These are phyloP conservation scores for Aaosphaeria pasadenensis DNA, from an alignment of 2,329 filamentous ascomycete genomes.

Conservation along the genomic window DNA sequence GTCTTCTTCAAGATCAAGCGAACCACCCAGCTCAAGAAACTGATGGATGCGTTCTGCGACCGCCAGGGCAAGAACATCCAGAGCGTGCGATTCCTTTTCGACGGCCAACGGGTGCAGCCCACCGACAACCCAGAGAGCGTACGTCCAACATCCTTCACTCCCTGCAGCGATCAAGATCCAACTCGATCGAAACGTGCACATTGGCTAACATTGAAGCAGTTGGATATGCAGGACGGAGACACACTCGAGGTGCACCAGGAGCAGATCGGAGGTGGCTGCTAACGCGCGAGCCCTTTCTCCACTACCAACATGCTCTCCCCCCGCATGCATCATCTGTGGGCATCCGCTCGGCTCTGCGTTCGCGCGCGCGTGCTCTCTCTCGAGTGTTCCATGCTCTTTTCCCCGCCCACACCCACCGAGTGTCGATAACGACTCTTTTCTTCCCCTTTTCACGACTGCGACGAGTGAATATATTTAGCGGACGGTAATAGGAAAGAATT, in stretches of 20 bases:
- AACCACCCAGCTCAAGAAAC: slow-evolving; percentile 90
- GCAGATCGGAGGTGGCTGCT: slow-evolving; percentile 75
- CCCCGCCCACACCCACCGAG: too few relatives aligned
- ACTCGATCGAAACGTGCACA: neutral
- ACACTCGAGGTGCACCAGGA: slow-evolving; percentile 97
- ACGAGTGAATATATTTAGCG: too few relatives aligned
- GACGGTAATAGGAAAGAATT: too few relatives aligned
- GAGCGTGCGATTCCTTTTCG: slow-evolving; percentile 92
- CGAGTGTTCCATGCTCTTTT: too few relatives aligned
- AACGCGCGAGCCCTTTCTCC: slow-evolving; percentile 1
- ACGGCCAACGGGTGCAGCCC: slow-evolving; percentile 87
- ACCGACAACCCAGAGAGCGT: slow-evolving; percentile 90
- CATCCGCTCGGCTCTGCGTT: too few relatives aligned
- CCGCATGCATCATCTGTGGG: too few relatives aligned
- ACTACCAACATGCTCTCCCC: too few relatives aligned
- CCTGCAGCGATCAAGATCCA: neutral
- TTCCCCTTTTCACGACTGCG: too few relatives aligned
- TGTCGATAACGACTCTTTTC: too few relatives aligned
- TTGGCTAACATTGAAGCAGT: slow-evolving; percentile 49
- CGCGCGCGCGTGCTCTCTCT: too few relatives aligned
- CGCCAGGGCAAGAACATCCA: slow-evolving; percentile 83
- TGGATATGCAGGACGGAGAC: slow-evolving; percentile 96
- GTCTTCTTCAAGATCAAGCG: slow-evolving; percentile 99
- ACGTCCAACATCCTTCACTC: slow-evolving; percentile 38
- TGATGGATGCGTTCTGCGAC: slow-evolving; percentile 98